phyloP scores from a whole-genome alignment of 306 rosid species.

The Acmispon strigosus region DNA sequence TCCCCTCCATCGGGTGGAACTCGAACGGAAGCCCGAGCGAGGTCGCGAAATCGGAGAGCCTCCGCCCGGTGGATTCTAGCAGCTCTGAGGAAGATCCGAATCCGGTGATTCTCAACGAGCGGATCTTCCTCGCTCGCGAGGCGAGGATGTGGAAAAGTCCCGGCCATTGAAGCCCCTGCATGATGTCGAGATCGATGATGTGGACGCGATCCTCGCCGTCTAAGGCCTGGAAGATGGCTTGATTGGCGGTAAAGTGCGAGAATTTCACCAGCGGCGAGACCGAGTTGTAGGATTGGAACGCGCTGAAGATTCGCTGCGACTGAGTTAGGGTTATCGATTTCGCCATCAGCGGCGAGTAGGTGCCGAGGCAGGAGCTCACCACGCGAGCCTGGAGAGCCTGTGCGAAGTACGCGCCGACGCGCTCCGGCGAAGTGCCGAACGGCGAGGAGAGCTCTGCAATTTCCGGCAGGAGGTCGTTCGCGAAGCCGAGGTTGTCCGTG shows the following conservation, averaged over 20 bases:
- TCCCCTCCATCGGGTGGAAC: slow-evolving; percentile 78
- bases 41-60: slow-evolving; percentile 87
- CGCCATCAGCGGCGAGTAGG: slow-evolving; percentile 52
- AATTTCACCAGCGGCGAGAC: slow-evolving; percentile 78
- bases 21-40: slow-evolving; percentile 80
- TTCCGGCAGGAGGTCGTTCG: slow-evolving; percentile 79
- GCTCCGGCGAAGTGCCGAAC: slow-evolving; percentile 79
- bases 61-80: slow-evolving; percentile 70
- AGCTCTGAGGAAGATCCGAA: slow-evolving; percentile 87
- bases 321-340: slow-evolving; percentile 49
- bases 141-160: slow-evolving; percentile 96
- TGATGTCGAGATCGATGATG: slow-evolving; percentile 89
- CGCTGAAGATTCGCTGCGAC: slow-evolving; percentile 73
- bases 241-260: slow-evolving; percentile 98
- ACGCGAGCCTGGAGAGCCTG: slow-evolving; percentile 95
- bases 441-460: slow-evolving; percentile 84
- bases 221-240: slow-evolving; percentile 84
- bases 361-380: slow-evolving; percentile 65
- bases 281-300: slow-evolving; percentile 85
- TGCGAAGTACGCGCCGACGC: slow-evolving; percentile 83
- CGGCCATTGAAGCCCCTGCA: slow-evolving; percentile 99
- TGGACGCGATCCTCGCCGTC: slow-evolving; percentile 94
- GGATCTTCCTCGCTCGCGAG: slow-evolving; percentile 70
- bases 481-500: slow-evolving; percentile 63
- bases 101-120: slow-evolving; percentile 81